Evolutionary conservation across 1,139 yeast species (phyloP), one percentile per base, ranked within the genome.

Genomic region (Magnusiomyces tetraspermus): DNA sequence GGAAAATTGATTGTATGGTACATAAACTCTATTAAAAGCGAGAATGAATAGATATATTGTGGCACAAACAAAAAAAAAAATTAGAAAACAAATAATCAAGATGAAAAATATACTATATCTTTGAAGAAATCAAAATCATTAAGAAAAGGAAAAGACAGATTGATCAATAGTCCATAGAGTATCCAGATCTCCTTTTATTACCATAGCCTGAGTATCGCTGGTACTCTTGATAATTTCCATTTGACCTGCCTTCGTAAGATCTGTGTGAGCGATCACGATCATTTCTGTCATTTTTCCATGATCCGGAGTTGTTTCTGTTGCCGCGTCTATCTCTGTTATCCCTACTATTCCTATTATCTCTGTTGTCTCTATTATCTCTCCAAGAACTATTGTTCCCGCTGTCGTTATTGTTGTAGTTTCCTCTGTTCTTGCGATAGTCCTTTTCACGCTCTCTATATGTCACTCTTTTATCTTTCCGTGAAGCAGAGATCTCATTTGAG

Each of bases 321-420:
- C 55, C 42, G 45, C 54, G 23, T 26, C 51, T 49, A 30, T 53
- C 30, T 43, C 55, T 33, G 21, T 58, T 19, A 53, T 53, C 44
- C 49, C 60, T 28, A 53, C 58, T 40, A 37, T 56, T 26, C 28
- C 31, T 37, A 49, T 55, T 46, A 57, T 55, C 28, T 45, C 59
- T 44, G 54, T 55, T 19, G 23, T 55, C 15, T 50, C 52, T 31
- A 28, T 55, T 17, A 53, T 56, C 24, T 46, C 59, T 22, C 48
- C 51, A 15, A 46, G 57, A 21, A 45, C 58, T 42, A 37, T 58
- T 37, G 22, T 48, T 15, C 8, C 51, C 23, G 33, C 48, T 28
- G 49, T 45, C 15, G 17, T 30, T 33, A 50, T 55, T 37, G 46
- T 19, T 13, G 30, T 51, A 28, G 46, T 49, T 17, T 37, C 52